Evolutionary conservation across 23 red algal genomes (phyloP).

Genomic region (Porphyridium purpureum): DNA sequence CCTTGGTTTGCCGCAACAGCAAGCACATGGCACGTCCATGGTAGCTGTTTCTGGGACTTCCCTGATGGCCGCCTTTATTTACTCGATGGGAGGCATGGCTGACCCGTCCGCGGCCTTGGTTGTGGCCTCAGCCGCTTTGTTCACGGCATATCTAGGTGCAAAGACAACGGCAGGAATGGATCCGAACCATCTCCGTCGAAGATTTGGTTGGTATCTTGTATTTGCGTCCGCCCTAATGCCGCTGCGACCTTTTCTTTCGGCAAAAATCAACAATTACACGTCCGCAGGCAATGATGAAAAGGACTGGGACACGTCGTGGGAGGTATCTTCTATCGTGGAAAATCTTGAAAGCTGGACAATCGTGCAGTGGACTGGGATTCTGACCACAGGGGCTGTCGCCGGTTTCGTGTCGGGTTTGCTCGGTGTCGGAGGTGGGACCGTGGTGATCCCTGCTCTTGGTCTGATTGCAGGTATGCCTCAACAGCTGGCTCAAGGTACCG

Average conservation of each 20-base stretch:
- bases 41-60: slow-evolving; percentile 30
- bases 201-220: too few species aligned
- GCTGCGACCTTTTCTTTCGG: not conserved
- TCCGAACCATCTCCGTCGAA: too few species aligned
- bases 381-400: slow-evolving; percentile 15
- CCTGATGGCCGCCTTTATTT: slow-evolving; percentile 18
- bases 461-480: slow-evolving; percentile 28
- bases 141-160: too few species aligned
- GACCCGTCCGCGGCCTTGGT: too few species aligned
- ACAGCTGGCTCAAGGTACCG: slow-evolving; percentile 54
- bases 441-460: slow-evolving; percentile 37
- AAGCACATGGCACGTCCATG: slow-evolving; percentile 72
- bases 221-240: slow-evolving; percentile 16
- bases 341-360: too few species aligned
- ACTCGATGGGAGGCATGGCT: too few species aligned
- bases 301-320: too few species aligned
- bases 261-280: too few species aligned
- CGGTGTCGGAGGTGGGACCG: slow-evolving; percentile 68
- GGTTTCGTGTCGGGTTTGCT: slow-evolving; percentile 61
- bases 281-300: too few species aligned
- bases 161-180: too few species aligned
- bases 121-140: too few species aligned
- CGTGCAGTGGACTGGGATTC: slow-evolving; percentile 5
- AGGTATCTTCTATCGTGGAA: too few species aligned
- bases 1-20: slow-evolving; percentile 18